Base-by-base conservation (phyloP, 2,329 filamentous ascomycete genomes). In the Botrytis elliptica region DNA sequence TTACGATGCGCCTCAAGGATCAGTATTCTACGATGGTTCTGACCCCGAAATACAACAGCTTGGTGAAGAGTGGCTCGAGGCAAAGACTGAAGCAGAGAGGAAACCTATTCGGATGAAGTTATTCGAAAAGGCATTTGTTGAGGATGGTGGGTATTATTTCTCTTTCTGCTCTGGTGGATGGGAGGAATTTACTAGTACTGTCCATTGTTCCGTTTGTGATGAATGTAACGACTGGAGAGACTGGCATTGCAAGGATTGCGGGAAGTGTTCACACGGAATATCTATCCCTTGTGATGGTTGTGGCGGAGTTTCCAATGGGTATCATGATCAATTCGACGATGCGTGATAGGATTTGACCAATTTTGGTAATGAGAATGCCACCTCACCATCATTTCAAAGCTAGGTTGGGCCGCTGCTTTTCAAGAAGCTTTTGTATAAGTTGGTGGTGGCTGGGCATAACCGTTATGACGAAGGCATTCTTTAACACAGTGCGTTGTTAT, bases 221-320 rank as follows among this genome's bases (percentile, higher is more conserved):
- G 63, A 72, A 18, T 62, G 64, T 52, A 72, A 68, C 33, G 63
- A 72, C 12, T 62, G 71, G 71, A 46, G 63, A 59, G 22, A 46
- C 20, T 68, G 71, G 71, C 63, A 72, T 42, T 72, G 64, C 29
- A 52, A 29, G 14, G 40, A 68, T n/a, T 72, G 71, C 33, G 63
- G 52, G 12, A 69, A 69, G 40, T 72, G 71, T 29, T 33, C 40
- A 33, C 38, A 60, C 68, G 64, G 63, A 22, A 29, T 29, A 33
- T 29, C 63, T n/a, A 38, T 20, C 38, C 71, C 71, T 25, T 72
- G 71, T 40, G 71, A 72, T 14, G 33, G 64, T 40, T 62, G 71
- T 72, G 71, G 55, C 33, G 52, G 64, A 69, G 71, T 69, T 5
- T 69, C 64, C 25, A n/a, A 46, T 33, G 29, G 7, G 14, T 69